These are phyloP conservation scores for Pseudoperonospora humuli DNA, from an alignment of 352 stramenopile species.

Conservation along the genomic window DNA sequence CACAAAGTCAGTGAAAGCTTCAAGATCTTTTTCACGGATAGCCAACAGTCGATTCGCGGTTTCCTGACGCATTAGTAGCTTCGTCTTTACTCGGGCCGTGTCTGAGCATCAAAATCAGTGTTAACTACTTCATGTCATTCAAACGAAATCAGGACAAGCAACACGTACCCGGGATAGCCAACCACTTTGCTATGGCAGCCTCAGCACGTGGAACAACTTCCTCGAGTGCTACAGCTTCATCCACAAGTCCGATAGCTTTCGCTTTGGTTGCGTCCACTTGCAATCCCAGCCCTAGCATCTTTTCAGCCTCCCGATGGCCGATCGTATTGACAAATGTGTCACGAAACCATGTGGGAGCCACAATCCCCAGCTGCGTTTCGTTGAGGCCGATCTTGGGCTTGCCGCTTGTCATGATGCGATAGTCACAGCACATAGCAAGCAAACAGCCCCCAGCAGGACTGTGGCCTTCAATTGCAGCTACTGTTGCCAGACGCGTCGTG, in stretches of 20 bases:
- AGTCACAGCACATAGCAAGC: conserved; percentile 92
- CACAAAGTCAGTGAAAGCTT: conserved; percentile 64
- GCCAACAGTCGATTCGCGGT: conserved; percentile 51
- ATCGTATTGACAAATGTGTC: conserved; percentile 83
- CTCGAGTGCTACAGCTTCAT: conserved; percentile 67
- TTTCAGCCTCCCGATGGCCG: conserved; percentile 74
- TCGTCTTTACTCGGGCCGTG: conserved; percentile 60
- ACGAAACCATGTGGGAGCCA: conserved; percentile 74
- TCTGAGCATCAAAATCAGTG: conserved; percentile 24
- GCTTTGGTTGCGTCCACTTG: conserved; percentile 71
- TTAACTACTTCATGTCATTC: neutral
- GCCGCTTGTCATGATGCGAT: conserved; percentile 87
- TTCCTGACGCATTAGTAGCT: conserved; percentile 68
- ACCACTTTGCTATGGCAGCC: conserved; percentile 61
- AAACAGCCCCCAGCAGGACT: conserved; percentile 91
- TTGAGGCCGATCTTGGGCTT: conserved; percentile 91
- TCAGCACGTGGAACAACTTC: conserved; percentile 67
- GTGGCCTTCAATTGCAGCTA: conserved; percentile 89
- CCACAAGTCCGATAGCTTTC: conserved; percentile 67
- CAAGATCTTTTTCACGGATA: conserved; percentile 48
- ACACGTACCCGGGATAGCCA: conserved; percentile 63
- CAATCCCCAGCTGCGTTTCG: conserved; percentile 91
- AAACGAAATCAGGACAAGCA: neutral
- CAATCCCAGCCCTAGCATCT: conserved; percentile 75
- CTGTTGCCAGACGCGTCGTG: conserved; percentile 76